Evolutionary conservation across 2,329 filamentous ascomycete species (phyloP), one percentile per base, ranked within the genome.

Genomic region (Sporothrix dimorphospora): DNA sequence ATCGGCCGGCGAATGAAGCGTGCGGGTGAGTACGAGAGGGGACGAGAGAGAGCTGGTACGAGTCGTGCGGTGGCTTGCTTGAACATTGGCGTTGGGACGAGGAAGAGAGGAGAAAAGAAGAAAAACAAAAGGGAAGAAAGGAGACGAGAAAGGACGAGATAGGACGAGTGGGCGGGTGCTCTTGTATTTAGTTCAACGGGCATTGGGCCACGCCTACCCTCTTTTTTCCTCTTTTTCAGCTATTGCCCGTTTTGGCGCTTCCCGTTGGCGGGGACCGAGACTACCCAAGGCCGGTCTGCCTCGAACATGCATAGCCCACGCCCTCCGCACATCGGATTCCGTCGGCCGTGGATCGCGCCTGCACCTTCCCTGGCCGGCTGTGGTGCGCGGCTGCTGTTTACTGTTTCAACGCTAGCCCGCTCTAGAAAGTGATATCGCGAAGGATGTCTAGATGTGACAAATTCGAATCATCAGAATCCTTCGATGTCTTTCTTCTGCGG

Each of bases 51-150:
- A 38, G 42, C 9, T 5, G 73, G 69, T 14, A 27, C 45, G 40
- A 72, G 63, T 19, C 73, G 73, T 24, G 65, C 2, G 4, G 42
- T 49, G n/a, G 69, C 55, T 40, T 65, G 73, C 51, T 68, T 72
- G 53, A 70, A 53, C 73, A 74, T 74, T 69, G 40, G 47, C 38
- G 38, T 19, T 12, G n/a, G 21, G 14, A 42, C 19, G n/a, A 21
- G 42, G 21, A 55, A 24, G 34, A 47, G 59, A 57, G 45, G 34
- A 9, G 51, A 34, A 40, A 51, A 12, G 40, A 11, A 51, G 3
- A 34, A 16, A 66, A 65, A n/a, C 19, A 66, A 34, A 53, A 34
- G 34, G 30, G 14, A 66, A 30, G 34, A 53, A 21, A 34, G 30
- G 21, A 66, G n/a, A 14, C 12, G 16, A 69, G 38, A 19, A 3